phyloP scores from a whole-genome alignment of 352 stramenopile genomes.

The Elongisporangium anandrum region DNA sequence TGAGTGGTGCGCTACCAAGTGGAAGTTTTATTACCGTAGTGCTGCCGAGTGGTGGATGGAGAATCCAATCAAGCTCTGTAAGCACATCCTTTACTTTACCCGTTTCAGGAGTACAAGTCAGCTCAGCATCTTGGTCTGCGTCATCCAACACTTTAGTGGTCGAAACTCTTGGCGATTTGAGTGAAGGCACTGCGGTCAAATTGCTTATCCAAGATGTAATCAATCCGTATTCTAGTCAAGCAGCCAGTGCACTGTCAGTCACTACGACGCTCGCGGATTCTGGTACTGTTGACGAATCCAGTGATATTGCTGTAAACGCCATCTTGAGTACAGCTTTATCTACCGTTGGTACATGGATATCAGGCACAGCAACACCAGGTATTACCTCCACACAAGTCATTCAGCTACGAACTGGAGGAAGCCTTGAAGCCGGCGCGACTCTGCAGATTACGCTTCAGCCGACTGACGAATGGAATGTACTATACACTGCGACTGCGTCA shows the following conservation, averaged over 20 bases:
- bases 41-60: conserved; percentile 38
- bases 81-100: conserved; percentile 28
- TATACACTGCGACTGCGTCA: conserved; percentile 20
- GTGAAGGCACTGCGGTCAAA: conserved; percentile 25
- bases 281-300: conserved; percentile 44
- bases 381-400: conserved; percentile 42
- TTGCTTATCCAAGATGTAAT: conserved; percentile 43
- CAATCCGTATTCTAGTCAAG: conserved; percentile 39
- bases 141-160: conserved; percentile 22
- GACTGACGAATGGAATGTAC: conserved; percentile 28
- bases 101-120: conserved; percentile 22
- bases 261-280: conserved; percentile 33
- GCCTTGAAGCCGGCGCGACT: conserved; percentile 26
- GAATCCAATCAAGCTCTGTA: conserved; percentile 13
- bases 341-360: conserved; percentile 25
- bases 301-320: conserved; percentile 30
- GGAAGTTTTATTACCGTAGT: conserved; percentile 36
- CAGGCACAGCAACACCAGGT: conserved; percentile 35
- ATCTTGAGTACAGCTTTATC: conserved; percentile 29
- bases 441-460: conserved; percentile 29
- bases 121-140: conserved; percentile 23
- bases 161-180: conserved; percentile 31
- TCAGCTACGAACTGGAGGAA: conserved; percentile 31
- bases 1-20: conserved; percentile 46
- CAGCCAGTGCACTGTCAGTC: conserved; percentile 14